Conservation (phyloP, 345 rosid genomes). For the Raphanus raphanistrum region DNA sequence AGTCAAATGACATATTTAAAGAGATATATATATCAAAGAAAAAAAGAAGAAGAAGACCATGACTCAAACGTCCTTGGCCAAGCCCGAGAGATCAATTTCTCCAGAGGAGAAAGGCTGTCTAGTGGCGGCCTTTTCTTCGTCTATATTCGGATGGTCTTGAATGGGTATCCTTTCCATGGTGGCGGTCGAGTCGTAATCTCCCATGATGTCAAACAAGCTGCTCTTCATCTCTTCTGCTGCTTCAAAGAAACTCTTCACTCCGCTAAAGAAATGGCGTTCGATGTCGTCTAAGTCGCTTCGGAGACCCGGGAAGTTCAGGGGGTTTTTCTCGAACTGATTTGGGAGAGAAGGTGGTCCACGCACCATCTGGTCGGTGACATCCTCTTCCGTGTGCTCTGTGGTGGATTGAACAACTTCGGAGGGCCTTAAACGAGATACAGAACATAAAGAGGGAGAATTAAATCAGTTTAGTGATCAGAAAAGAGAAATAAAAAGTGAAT, state of each 20-base stretch:
- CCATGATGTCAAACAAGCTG: conserved; percentile 55
- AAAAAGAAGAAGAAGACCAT: neutral
- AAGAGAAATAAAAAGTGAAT: neutral
- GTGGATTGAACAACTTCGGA: conserved; percentile 63
- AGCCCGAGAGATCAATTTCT: conserved; percentile 55
- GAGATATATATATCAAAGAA: too few relatives aligned
- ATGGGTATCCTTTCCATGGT: conserved; percentile 52
- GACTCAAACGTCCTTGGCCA: conserved; percentile 66
- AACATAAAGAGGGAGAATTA: neutral
- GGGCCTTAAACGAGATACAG: conserved; percentile 50
- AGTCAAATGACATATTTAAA: too few relatives aligned
- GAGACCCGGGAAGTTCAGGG: conserved; percentile 72
- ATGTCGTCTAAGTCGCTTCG: conserved; percentile 63
- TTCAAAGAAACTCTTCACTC: conserved; percentile 56
- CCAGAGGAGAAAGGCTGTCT: conserved; percentile 30
- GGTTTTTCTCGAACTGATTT: conserved; percentile 39
- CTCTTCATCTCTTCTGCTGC: conserved; percentile 73
- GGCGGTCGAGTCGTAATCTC: conserved; percentile 40
- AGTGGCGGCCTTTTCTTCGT: neutral
- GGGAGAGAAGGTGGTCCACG: conserved; percentile 36
- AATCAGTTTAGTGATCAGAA: neutral
- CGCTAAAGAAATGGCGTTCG: conserved; percentile 58
- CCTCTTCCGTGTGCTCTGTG: conserved; percentile 76
- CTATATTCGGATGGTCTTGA: conserved; percentile 39
- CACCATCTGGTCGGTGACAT: conserved; percentile 59